Evolutionary conservation across 345 rosid genomes (phyloP).

Genomic region (Brassica incana): DNA sequence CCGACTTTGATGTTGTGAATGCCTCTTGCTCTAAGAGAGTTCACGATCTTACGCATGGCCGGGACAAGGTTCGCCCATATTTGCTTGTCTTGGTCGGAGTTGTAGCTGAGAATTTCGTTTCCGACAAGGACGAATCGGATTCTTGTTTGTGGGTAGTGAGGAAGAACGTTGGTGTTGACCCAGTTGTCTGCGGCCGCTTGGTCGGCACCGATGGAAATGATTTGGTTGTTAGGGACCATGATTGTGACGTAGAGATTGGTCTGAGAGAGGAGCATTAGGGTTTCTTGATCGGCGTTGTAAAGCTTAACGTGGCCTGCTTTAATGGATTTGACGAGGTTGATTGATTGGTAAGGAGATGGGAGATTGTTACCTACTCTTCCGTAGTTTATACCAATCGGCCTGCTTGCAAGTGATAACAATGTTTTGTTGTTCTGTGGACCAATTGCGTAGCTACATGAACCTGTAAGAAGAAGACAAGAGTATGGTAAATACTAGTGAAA

Average conservation of each 20-base stretch:
- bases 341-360: slow-evolving; percentile 55
- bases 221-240: slow-evolving; percentile 65
- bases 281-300: slow-evolving; percentile 58
- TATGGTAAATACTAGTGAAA: neutral
- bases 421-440: slow-evolving; percentile 8
- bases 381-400: slow-evolving; percentile 34
- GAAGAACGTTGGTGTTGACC: slow-evolving; percentile 45
- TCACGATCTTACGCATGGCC: slow-evolving; percentile 59
- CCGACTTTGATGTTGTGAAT: slow-evolving; percentile 64
- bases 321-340: slow-evolving; percentile 49
- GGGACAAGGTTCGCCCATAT: slow-evolving; percentile 61
- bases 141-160: slow-evolving; percentile 54
- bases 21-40: slow-evolving; percentile 41
- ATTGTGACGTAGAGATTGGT: slow-evolving; percentile 56
- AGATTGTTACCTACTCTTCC: slow-evolving; percentile 46
- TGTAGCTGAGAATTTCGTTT: slow-evolving; percentile 66
- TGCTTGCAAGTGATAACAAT: slow-evolving; percentile 24
- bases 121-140: slow-evolving; percentile 63
- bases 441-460: slow-evolving; percentile 28
- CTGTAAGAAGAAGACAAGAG: slow-evolving; percentile 12
- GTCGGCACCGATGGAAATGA: slow-evolving; percentile 46
- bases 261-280: slow-evolving; percentile 50
- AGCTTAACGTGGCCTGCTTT: slow-evolving; percentile 58
- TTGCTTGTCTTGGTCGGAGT: slow-evolving; percentile 40
- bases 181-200: slow-evolving; percentile 51